Evolutionary conservation across 164 flowering plant genomes (phyloP), one percentile per base, ranked within the genome.

Genomic region (Hamamelis virginiana): DNA sequence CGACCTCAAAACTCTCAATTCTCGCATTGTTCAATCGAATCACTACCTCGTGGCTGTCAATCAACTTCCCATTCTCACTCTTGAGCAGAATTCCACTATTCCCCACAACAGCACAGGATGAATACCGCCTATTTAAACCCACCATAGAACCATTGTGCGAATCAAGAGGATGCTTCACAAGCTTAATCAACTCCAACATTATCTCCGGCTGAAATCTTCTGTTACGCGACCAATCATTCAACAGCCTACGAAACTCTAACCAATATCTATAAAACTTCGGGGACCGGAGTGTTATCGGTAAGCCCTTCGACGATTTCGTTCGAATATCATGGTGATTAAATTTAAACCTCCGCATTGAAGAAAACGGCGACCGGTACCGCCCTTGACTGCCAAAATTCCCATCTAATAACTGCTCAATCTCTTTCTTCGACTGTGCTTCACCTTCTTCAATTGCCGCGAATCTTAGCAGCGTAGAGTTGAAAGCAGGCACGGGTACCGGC

Each of bases 21-120:
- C 86, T 82, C 1, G 97, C 99, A 76, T 96, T 96, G 85, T 96
- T 93, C 74, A 93, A 66, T 27, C 99, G 72, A 45, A 96, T 89
- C 65, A 96, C 99, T 22, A 74, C 65, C 71, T 93, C 98, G 66
- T 93, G 99, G 18, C 88, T 68, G 70, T 96, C 99, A 63, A 96
- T 96, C 65, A 85, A 25, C 19, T 65, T 68, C 1, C 98, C 99
- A 52, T 82, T 53, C 5, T 85, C 81, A 1, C 50, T 83, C 51
- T 85, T 78, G 71, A 96, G 71, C 77, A 96, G 69, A 72, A 91
- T 93, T 69, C 99, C 98, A 71, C 97, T 89, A 68, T 91, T 91
- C 21, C 99, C 99, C 27, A 93, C 95, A 25, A 93, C 95, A 0
- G 98, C 99, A 79, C 99, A 93, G 10, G 91, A 82, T 13, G 75